These are phyloP conservation scores for Penicillium capsulatum DNA, from an alignment of 2,329 filamentous ascomycete genomes.

Conservation along the genomic window DNA sequence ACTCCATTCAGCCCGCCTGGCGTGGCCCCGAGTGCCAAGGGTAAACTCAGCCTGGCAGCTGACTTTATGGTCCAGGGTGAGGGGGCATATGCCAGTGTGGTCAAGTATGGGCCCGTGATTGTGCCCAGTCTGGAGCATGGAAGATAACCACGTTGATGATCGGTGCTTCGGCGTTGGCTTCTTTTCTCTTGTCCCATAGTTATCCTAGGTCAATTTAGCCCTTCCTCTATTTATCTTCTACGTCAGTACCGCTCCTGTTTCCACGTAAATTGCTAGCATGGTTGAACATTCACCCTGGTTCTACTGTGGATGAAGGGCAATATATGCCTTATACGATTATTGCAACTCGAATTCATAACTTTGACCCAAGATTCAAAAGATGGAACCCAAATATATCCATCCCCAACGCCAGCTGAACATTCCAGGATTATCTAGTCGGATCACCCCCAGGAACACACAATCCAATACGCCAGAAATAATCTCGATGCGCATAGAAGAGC, in stretches of 20 bases:
- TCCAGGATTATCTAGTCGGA: conserved; percentile 27
- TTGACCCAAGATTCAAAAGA: too few relatives aligned
- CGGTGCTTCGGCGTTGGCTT: too few relatives aligned
- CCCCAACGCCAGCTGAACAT: too few relatives aligned
- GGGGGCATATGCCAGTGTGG: conserved; percentile 71
- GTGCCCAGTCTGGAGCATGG: conserved; percentile 81
- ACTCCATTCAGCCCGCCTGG: conserved; percentile 31
- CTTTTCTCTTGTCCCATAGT: background rate
- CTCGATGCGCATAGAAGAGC: conserved; percentile 85
- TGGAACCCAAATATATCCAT: too few relatives aligned
- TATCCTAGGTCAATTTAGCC: too few relatives aligned
- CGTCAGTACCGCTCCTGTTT: too few relatives aligned
- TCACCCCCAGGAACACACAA: conserved; percentile 76
- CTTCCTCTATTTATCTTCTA: background rate
- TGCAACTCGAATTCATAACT: too few relatives aligned
- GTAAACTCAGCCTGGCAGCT: conserved; percentile 77
- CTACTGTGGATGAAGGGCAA: too few relatives aligned
- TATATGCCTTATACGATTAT: too few relatives aligned
- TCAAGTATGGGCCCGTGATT: conserved; percentile 96
- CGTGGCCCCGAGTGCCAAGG: conserved; percentile 16
- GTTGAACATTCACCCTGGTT: too few relatives aligned
- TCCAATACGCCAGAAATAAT: conserved; percentile 94
- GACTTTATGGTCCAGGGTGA: conserved; percentile 98
- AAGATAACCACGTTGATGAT: conserved; percentile 3
- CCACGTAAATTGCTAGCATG: too few relatives aligned